phyloP scores from a whole-genome alignment of 2,329 filamentous ascomycete species.

The Teratosphaeria destructans region DNA sequence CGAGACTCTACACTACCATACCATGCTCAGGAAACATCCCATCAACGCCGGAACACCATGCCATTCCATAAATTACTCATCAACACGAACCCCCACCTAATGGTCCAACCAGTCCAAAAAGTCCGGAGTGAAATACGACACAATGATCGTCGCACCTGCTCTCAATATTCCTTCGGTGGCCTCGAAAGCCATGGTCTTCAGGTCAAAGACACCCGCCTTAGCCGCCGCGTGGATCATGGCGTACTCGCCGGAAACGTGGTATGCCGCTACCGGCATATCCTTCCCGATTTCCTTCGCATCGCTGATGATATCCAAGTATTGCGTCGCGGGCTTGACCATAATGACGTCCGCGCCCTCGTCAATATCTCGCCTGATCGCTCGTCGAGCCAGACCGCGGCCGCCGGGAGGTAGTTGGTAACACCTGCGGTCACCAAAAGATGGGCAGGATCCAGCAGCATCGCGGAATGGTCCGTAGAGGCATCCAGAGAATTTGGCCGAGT shows the following conservation, averaged over 20 bases:
- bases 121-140: conserved; percentile 88
- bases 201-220: conserved; percentile 90
- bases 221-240: conserved; percentile 96
- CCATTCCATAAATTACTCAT: background rate
- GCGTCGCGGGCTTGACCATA: conserved; percentile 96
- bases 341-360: conserved; percentile 92
- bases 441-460: conserved; percentile 82
- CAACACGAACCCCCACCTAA: conserved; percentile 4
- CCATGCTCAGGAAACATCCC: too few relatives aligned
- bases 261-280: conserved; percentile 86
- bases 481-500: conserved; percentile 94
- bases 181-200: conserved; percentile 91
- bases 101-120: conserved; percentile 52
- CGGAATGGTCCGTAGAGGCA: conserved; percentile 96
- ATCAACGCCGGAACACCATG: background rate
- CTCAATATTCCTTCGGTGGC: conserved; percentile 85
- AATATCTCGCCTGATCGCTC: conserved; percentile 84
- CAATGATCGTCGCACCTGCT: conserved; percentile 83
- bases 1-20: too few relatives aligned
- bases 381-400: conserved; percentile 78
- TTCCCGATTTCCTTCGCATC: conserved; percentile 91
- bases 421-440: conserved; percentile 85
- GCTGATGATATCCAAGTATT: conserved; percentile 94
- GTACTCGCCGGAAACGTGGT: conserved; percentile 94
- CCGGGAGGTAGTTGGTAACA: conserved; percentile 96